phyloP scores from a whole-genome alignment of 768 basidiomycete species.

The Xerocomus spinulosus region DNA sequence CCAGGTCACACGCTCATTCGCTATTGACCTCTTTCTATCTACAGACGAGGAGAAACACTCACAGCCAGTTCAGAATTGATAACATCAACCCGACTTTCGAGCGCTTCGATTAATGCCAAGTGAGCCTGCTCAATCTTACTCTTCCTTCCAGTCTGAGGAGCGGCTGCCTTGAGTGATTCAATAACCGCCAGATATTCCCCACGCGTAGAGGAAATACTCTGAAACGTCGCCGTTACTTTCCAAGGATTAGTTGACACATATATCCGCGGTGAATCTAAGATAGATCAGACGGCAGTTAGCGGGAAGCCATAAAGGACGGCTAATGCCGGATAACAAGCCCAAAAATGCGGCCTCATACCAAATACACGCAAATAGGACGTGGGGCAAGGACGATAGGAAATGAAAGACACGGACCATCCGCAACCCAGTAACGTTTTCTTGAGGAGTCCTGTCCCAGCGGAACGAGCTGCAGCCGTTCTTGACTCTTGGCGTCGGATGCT shows the following conservation, averaged over 20 bases:
- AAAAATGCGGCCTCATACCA: constrained; percentile 48
- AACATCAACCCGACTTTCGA: constrained; percentile 60
- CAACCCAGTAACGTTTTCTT: constrained; percentile 80
- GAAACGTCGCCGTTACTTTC: constrained; percentile 79
- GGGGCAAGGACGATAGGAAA: constrained; percentile 31
- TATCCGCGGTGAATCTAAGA: constrained; percentile 77
- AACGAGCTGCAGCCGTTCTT: constrained; percentile 56
- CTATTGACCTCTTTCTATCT: constrained; percentile 11
- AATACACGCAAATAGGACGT: constrained; percentile 69
- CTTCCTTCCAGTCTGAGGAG: constrained; percentile 46
- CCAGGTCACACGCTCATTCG: constrained; percentile 12
- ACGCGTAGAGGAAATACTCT: constrained; percentile 62
- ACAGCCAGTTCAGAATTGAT: constrained; percentile 72
- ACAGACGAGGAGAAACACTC: constrained; percentile 33
- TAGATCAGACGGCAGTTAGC: constrained; percentile 32
- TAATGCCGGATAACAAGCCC: constrained; percentile 35
- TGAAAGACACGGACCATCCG: constrained; percentile 75
- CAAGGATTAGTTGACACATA: constrained; percentile 86
- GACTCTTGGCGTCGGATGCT: constrained; percentile 59
- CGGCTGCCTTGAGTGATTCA: constrained; percentile 51
- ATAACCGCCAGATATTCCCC: constrained; percentile 69
- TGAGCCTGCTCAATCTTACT: constrained; percentile 61
- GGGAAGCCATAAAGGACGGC: constrained; percentile 31
- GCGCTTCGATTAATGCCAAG: constrained; percentile 50
- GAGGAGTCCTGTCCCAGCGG: constrained; percentile 75